Evolutionary conservation across 345 rosid genomes (phyloP), one percentile per base, ranked within the genome.

Genomic region (Hibiscus tridactylites): DNA sequence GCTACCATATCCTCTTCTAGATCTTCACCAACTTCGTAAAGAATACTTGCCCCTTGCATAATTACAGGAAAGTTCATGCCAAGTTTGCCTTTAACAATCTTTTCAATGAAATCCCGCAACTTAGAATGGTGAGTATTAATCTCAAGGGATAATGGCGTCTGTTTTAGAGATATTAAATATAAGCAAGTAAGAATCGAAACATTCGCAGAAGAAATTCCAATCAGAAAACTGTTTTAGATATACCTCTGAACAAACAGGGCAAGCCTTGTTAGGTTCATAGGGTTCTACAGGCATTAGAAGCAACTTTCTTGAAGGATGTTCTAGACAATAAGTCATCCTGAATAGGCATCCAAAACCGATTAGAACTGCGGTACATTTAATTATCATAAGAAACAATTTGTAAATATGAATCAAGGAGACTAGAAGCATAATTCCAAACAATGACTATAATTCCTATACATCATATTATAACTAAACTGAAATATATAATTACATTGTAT

Each of bases 161-260:
- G 85, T 66, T 71, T 70, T 68, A 69, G 82, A 59, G n/a, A 81
- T 52, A 46, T 29, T 33, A 46, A 73, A 74, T 15, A 50, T 61
- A 26, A 70, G 74, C 69, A 67, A 52, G 54, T 62, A 69, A 52
- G 67, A 62, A 42, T 65, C n/a, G 60, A 74, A 70, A 67, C 28
- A 65, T 5, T 39, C 21, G 24, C 49, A 64, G 68, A 70, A 65
- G 47, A 50, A 64, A 63, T n/a, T 39, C 59, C 75, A 71, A 26
- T 52, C 11, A 62, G 59, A 71, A 24, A 66, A 69, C 62, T 33
- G 21, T 24, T 56, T 59, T 49, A 12, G 64, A 59, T 52, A 70
- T 86, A 95, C 99, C 93, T 90, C 81, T 21, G 97, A 95, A 82
- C 99, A 92, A 82, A 95, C 99, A 81, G 88, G 92, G 78, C 99